Base-by-base conservation (phyloP, 2,329 filamentous ascomycete species). In the Penicillium brevicompactum region DNA sequence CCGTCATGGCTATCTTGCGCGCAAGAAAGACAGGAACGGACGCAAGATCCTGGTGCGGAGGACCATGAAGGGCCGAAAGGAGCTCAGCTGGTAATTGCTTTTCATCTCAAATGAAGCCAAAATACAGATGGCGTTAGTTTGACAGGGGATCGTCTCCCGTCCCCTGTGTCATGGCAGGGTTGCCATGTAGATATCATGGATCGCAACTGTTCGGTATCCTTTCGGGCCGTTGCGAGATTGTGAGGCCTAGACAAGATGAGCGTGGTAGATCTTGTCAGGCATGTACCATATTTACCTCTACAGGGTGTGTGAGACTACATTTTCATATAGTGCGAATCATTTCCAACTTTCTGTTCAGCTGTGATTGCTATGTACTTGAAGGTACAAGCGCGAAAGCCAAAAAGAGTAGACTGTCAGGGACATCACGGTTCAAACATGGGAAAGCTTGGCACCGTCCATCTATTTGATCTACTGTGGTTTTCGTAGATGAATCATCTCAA, bases 1-100 rank as follows among this genome's bases (percentile, higher is more conserved):
- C 59, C 77, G 84, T 63, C 82, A 85, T 72, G 84, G 84, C 2
- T 87, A 85, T 65, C 67, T 87, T 56, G 74, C 79, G 9, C 70
- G 85, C 63, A 60, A 84, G 57, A 75, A 76, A 65, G 78, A 77
- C 21, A 77, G 79, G 65, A 81, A 78, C 49, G 85, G 85, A 22
- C 73, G 81, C 65, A 78, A 78, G 69, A 74, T 81, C 46, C 61
- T 87, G 60, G 78, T 77, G 70, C 76, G 83, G 67, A 76, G 84
- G 68, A 73, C 76, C 64, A 67, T 77, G 53, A 86, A 83, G 76
- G 80, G 81, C 22, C 76, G 83, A 69, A 78, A 70, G 60, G 74
- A 69, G 47, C 66, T 84, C 70, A 83, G 79, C 67, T 83, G 82
- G 77, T 84, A 72, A 63, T 51, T 47, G 24, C 14, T 13, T 2